Conservation (phyloP, 2,329 filamentous ascomycete species). For the Hymenoscyphus albidus region DNA sequence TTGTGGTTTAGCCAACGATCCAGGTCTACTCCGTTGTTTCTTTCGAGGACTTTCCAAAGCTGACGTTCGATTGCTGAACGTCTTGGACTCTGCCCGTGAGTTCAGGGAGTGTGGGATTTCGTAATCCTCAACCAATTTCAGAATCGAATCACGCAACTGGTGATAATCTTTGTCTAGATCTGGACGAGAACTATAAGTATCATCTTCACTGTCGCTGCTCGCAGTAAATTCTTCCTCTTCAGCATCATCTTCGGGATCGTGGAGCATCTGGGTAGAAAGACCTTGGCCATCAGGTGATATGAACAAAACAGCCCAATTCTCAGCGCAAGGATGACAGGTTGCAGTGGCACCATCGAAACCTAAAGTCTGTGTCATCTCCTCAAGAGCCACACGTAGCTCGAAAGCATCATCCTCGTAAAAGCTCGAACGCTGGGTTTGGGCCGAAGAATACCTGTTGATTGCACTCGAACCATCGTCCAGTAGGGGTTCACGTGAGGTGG, state of each 20-base stretch:
- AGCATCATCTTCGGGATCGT: conserved; percentile 62
- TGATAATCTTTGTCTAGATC: conserved; percentile 78
- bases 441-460: conserved; percentile 53
- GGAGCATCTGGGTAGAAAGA: conserved; percentile 68
- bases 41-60: conserved; percentile 47
- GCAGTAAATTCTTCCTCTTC: conserved; percentile 64
- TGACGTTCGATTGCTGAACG: conserved; percentile 67
- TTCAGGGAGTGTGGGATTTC: conserved; percentile 69
- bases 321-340: conserved; percentile 72
- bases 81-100: conserved; percentile 54
- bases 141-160: conserved; percentile 73
- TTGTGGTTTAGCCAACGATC: conserved; percentile 44
- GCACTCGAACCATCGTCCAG: conserved; percentile 52
- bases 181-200: conserved; percentile 49
- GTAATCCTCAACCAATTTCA: conserved; percentile 77
- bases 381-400: conserved; percentile 62
- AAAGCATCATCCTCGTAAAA: conserved; percentile 63
- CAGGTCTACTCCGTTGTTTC: conserved; percentile 56
- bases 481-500: conserved; percentile 61
- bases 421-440: conserved; percentile 42
- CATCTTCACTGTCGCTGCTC: conserved; percentile 57
- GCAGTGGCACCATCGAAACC: conserved; percentile 63
- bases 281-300: conserved; percentile 68
- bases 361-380: conserved; percentile 65
- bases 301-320: conserved; percentile 79